phyloP scores from a whole-genome alignment of 208 protist species.

The Trypanosoma theileri region DNA sequence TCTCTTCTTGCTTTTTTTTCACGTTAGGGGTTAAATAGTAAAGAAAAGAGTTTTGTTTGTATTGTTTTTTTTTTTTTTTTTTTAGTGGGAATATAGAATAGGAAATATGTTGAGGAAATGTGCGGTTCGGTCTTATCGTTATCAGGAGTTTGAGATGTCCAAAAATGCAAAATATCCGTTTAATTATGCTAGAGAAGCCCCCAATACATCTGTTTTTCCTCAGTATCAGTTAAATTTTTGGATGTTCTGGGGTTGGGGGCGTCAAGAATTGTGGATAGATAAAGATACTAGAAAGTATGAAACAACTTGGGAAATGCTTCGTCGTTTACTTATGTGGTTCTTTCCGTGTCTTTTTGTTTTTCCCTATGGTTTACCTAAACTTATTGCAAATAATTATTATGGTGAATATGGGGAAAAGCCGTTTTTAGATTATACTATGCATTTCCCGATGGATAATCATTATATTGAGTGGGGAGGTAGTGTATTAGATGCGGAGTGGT shows the following conservation, averaged over 20 bases:
- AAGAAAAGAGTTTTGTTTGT: slow-evolving; percentile 1
- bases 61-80: not conserved
- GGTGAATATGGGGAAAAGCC: slow-evolving; percentile 90
- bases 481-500: slow-evolving; percentile 82
- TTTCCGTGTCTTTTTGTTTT: slow-evolving; percentile 89
- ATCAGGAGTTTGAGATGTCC: slow-evolving; percentile 90
- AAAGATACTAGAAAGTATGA: slow-evolving; percentile 79
- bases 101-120: slow-evolving; percentile 64
- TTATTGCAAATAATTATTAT: slow-evolving; percentile 63
- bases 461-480: slow-evolving; percentile 86
- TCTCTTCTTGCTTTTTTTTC: slow-evolving; percentile 22
- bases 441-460: slow-evolving; percentile 82
- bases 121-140: slow-evolving; percentile 54
- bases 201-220: slow-evolving; percentile 86
- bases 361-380: slow-evolving; percentile 84
- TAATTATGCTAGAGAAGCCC: slow-evolving; percentile 83
- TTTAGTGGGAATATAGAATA: not conserved
- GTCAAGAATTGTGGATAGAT: slow-evolving; percentile 88
- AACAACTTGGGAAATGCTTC: slow-evolving; percentile 86
- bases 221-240: slow-evolving; percentile 89
- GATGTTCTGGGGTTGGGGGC: slow-evolving; percentile 87
- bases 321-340: slow-evolving; percentile 83
- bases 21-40: slow-evolving; percentile 9
- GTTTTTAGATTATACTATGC: slow-evolving; percentile 77
- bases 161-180: slow-evolving; percentile 83